Conservation (phyloP, 176 grass and related monocot species). For the Chloris gayana region DNA sequence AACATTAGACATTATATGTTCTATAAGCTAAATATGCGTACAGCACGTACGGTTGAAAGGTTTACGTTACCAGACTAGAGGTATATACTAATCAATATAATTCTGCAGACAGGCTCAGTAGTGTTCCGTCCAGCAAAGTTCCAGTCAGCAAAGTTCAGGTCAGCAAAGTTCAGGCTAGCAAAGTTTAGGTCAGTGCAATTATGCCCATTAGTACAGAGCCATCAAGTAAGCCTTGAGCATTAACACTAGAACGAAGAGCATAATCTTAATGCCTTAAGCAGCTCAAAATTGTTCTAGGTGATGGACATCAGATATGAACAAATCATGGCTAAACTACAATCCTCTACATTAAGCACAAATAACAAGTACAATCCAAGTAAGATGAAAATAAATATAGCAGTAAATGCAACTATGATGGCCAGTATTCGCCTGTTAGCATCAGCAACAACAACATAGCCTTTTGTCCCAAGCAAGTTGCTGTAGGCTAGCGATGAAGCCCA, state of each 20-base stretch:
- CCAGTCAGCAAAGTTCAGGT: not conserved
- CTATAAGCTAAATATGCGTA: not conserved
- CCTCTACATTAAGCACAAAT: not conserved
- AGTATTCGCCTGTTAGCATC: slow-evolving; percentile 18
- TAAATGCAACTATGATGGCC: not conserved
- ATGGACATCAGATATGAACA: slow-evolving; percentile 21
- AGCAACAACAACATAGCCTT: too few species aligned
- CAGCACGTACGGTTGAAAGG: not conserved
- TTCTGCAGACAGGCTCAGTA: not conserved
- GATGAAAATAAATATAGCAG: not conserved
- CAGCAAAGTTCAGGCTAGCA: not conserved
- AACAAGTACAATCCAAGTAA: slow-evolving; percentile 9
- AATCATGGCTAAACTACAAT: not conserved
- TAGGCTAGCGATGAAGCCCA: not conserved
- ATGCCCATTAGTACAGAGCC: not conserved
- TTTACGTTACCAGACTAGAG: not conserved
- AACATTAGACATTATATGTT: not conserved
- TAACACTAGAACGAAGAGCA: not conserved
- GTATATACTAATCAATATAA: slow-evolving; percentile 20
- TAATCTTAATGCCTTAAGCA: slow-evolving; percentile 8
- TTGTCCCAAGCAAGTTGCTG: too few species aligned
- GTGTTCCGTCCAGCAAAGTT: not conserved
- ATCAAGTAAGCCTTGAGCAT: not conserved
- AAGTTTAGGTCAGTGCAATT: not conserved
- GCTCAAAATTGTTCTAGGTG: slow-evolving; percentile 31